A percentile compares a stretch with the other conserved stretches of the same genome.
These are phyloP conservation scores for Musa itinerans DNA, from an alignment of 176 grass and related monocot genomes.

Conservation along the genomic window DNA sequence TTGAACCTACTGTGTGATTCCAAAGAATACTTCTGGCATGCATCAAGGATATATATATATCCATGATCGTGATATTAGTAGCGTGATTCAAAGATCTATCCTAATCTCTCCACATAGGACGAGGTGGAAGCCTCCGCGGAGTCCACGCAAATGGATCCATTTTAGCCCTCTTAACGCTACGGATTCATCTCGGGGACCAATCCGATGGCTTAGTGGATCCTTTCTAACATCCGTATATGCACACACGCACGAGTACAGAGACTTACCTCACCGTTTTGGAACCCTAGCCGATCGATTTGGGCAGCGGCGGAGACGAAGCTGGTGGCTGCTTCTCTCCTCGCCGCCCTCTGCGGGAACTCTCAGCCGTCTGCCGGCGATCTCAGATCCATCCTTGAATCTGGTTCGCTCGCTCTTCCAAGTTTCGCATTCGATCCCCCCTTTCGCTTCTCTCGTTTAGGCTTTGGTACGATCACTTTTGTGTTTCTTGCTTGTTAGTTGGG, in stretches of 20 bases:
- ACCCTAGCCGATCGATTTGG: background rate
- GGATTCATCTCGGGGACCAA: too few relatives aligned
- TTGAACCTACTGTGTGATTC: too few relatives aligned
- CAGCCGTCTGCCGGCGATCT: background rate
- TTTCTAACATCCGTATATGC: background rate
- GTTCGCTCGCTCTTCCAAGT: background rate
- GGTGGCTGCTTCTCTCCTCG: background rate
- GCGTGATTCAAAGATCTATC: too few relatives aligned
- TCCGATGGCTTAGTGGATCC: background rate
- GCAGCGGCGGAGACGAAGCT: background rate
- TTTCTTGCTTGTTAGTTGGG: background rate
- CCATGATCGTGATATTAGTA: too few relatives aligned
- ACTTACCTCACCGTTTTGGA: background rate
- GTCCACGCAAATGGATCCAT: too few relatives aligned
- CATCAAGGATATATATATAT: too few relatives aligned
- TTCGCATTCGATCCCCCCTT: background rate
- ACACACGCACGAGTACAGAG: background rate
- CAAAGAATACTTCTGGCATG: too few relatives aligned
- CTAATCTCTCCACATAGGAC: too few relatives aligned
- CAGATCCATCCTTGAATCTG: background rate
- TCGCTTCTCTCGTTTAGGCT: background rate
- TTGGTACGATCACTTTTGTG: background rate
- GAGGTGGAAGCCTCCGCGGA: too few relatives aligned
- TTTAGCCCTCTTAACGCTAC: too few relatives aligned
- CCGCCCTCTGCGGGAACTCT: background rate